Evolutionary conservation across 768 basidiomycete species (phyloP).

Genomic region (Leccinum pellstonianum): DNA sequence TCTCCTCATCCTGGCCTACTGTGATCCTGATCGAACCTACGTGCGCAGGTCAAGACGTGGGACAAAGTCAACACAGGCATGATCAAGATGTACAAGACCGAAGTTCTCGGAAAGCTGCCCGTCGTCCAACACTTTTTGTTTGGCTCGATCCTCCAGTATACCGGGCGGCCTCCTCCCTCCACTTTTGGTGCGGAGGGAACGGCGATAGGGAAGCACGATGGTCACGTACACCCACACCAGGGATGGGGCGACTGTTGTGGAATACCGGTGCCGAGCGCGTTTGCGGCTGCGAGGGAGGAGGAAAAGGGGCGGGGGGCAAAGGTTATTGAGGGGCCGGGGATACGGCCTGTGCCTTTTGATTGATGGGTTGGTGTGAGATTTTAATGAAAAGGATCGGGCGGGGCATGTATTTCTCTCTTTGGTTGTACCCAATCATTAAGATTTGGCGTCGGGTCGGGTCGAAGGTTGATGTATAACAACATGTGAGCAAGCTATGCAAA

Average conservation of each 20-base stretch:
- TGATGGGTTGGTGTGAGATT: constrained; percentile 29
- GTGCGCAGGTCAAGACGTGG: constrained; percentile 79
- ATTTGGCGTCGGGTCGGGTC: too few species aligned
- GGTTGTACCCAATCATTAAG: too few species aligned
- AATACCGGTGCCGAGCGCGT: constrained; percentile 79
- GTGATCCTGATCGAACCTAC: neutral
- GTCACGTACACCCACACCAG: constrained; percentile 41
- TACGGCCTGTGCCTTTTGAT: constrained; percentile 81
- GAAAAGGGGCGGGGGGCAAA: constrained; percentile 37
- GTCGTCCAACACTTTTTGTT: constrained; percentile 97
- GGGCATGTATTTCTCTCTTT: too few species aligned
- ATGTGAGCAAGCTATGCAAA: too few species aligned
- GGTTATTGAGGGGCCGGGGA: constrained; percentile 56
- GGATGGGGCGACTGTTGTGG: constrained; percentile 94
- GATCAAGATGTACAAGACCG: constrained; percentile 97
- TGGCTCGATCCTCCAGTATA: constrained; percentile 73
- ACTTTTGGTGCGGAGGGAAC: constrained; percentile 20
- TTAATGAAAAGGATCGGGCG: too few species aligned
- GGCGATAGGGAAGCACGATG: constrained; percentile 7
- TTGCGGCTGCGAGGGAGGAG: constrained; percentile 59
- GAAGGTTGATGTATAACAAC: too few species aligned
- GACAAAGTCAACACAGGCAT: constrained; percentile 95
- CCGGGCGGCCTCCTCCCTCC: constrained; percentile 50
- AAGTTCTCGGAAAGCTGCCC: constrained; percentile 93
- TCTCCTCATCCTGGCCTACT: neutral